Evolutionary conservation across 805 yeast genomes (phyloP).

Genomic region (Kodamaea hsintzibuensis): DNA sequence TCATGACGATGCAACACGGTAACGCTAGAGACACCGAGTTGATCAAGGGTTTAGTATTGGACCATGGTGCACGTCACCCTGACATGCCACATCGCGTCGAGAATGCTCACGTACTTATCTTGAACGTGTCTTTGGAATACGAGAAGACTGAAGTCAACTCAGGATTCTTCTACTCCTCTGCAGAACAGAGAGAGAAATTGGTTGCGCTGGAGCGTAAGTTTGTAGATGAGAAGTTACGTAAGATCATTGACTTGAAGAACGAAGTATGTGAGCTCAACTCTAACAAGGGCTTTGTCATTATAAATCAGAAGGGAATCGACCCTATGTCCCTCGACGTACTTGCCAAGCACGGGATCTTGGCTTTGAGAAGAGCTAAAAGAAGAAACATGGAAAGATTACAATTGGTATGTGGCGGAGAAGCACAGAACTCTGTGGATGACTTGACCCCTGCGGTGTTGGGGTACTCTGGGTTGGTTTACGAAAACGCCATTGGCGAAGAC

Average conservation of each 20-base stretch:
- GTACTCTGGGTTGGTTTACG: slow-evolving; percentile 85
- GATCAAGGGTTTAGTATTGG: slow-evolving; percentile 87
- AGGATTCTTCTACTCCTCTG: slow-evolving; percentile 89
- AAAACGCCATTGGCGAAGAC: slow-evolving; percentile 94
- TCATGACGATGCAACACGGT: slow-evolving; percentile 97
- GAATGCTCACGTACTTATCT: slow-evolving; percentile 81
- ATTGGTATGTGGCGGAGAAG: slow-evolving; percentile 94
- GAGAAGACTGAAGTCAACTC: slow-evolving; percentile 98
- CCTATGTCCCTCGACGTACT: slow-evolving; percentile 95
- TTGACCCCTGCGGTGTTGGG: slow-evolving; percentile 79
- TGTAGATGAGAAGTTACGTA: slow-evolving; percentile 88
- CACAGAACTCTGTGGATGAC: slow-evolving; percentile 96
- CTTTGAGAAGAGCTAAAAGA: slow-evolving; percentile 96
- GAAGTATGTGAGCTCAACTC: slow-evolving; percentile 80
- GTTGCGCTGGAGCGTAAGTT: slow-evolving; percentile 92
- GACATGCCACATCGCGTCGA: slow-evolving; percentile 92
- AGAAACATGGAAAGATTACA: slow-evolving; percentile 99
- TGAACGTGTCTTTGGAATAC: slow-evolving; percentile 93
- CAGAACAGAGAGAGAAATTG: slow-evolving; percentile 93
- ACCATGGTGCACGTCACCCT: slow-evolving; percentile 98
- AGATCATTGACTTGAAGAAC: slow-evolving; percentile 90
- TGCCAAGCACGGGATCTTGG: slow-evolving; percentile 90
- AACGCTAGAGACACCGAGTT: slow-evolving; percentile 80
- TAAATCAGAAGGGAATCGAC: slow-evolving; percentile 98
- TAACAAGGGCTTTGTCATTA: slow-evolving; percentile 81